Evolutionary conservation across 768 basidiomycete species (phyloP), one percentile per base, ranked within the genome.

Genomic region (Epithele typhae): DNA sequence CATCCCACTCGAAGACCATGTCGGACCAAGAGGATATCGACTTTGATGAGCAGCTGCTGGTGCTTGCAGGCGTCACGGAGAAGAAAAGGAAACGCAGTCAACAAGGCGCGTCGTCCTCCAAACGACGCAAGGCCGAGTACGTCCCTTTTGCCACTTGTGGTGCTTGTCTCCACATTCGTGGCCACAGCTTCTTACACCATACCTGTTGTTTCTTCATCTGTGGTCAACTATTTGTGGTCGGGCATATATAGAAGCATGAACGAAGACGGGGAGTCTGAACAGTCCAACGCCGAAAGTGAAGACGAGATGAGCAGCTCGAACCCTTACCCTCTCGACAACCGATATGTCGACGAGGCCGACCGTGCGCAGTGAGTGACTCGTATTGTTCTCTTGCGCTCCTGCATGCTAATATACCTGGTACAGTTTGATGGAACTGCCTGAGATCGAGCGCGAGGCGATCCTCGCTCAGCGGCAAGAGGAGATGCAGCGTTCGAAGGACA

Each of bases 321-420:
- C 54, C 83, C 82, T 3, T 98, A 91, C 62, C 94, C 92, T 0
- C 69, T 96, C 11, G 95, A 98, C 58, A 92, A 91, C 40, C 90
- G 91, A 65, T 98, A 89, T 61, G 77, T 77, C 48, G 84, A 96
- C 59, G 91, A 92, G 57, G 75, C 71, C 11, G 95, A 97, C 65
- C 78, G 86, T 58, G 76, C 84, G 53, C 69, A 74, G 95, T 95
- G 70, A 70, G 87, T 72, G 46, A 7, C 37, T 37, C 45, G 40
- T 55, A 21, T 43, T 23, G 25, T 36, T 43, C 21, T 2, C 25
- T 37, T 30, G 27, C 27, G 27, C 8, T 30, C 8, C 8, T 14
- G 7, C 27, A 30, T 37, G 17, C 17, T 40, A 30, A 15, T 37
- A 30, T 3, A 52, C 23, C 33, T 21, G 19, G 32, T 37, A 32